Evolutionary conservation across 768 basidiomycete species (phyloP).

Genomic region (Lactarius deliciosus): DNA sequence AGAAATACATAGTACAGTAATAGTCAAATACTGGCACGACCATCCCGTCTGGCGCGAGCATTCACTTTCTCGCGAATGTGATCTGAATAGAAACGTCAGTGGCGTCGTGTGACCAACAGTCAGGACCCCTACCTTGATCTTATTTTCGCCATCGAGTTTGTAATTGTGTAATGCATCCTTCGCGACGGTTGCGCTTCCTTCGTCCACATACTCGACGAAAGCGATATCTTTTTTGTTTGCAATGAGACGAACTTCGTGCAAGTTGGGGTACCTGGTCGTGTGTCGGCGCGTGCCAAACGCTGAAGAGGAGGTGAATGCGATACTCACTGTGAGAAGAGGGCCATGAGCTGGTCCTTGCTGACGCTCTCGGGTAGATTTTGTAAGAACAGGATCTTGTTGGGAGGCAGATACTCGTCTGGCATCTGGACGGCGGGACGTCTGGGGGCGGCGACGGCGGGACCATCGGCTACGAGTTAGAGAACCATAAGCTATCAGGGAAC

Average conservation of each 20-base stretch:
- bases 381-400: conserved; percentile 98
- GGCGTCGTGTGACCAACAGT: background rate
- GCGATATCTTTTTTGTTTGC: conserved; percentile 97
- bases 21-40: conserved; percentile 10
- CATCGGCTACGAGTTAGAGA: conserved; percentile 53
- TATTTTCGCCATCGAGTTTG: conserved; percentile 95
- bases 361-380: conserved; percentile 95
- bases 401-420: conserved; percentile 99
- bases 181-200: conserved; percentile 83
- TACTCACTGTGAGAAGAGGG: conserved; percentile 86
- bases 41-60: background rate
- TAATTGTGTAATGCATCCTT: conserved; percentile 98
- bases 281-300: background rate
- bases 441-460: conserved; percentile 58
- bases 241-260: conserved; percentile 97
- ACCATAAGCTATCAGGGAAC: conserved; percentile 15
- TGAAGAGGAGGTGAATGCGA: conserved; percentile 5
- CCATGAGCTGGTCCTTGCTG: conserved; percentile 88
- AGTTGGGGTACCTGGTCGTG: conserved; percentile 81
- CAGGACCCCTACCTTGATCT: conserved; percentile 77
- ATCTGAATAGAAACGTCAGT: conserved; percentile 24
- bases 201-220: conserved; percentile 97
- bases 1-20: conserved; percentile 24
- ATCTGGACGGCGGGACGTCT: conserved; percentile 89
- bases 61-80: conserved; percentile 31